A percentile compares a stretch with the other conserved stretches of the same genome.
These are phyloP conservation scores for Eremothecium gossypii DNA, from an alignment of 1,139 yeast species.

Conservation along the genomic window DNA sequence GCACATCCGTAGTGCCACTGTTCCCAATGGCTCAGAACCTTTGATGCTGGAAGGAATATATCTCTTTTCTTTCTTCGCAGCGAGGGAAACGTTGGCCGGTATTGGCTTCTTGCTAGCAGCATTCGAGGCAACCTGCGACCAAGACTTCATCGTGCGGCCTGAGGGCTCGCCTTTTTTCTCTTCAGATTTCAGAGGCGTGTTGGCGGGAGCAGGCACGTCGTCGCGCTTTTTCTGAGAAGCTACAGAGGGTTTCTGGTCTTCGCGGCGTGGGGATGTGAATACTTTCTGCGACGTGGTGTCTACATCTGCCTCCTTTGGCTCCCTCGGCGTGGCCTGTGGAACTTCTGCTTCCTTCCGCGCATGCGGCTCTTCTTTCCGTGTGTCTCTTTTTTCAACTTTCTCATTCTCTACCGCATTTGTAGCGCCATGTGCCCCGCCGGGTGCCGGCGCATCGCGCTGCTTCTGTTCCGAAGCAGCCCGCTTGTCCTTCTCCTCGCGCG, in stretches of 20 bases:
- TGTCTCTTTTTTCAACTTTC: neutral
- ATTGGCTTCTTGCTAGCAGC: constrained; percentile 19
- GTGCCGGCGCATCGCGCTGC: neutral
- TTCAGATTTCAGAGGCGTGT: neutral
- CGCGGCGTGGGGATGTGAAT: neutral
- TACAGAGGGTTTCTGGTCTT: neutral
- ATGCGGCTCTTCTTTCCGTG: neutral
- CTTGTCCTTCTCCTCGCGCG: neutral
- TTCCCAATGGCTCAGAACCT: constrained; percentile 38
- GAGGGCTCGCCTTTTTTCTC: constrained; percentile 6
- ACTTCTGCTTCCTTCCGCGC: neutral
- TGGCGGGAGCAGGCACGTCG: neutral
- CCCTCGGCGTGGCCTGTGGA: no score
- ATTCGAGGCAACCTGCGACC: constrained; percentile 30
- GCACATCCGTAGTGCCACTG: constrained; percentile 32
- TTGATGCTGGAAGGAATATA: constrained; percentile 32
- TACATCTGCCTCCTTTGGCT: neutral
- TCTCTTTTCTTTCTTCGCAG: constrained; percentile 25
- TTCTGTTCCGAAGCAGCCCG: neutral
- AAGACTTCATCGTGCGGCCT: constrained; percentile 22
- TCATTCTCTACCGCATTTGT: neutral
- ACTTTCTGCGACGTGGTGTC: neutral
- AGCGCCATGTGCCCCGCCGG: neutral
- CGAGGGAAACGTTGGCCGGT: constrained; percentile 10
- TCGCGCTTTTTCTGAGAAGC: neutral